Evolutionary conservation across 768 basidiomycete genomes (phyloP).

Genomic region (Grammothele lineata): DNA sequence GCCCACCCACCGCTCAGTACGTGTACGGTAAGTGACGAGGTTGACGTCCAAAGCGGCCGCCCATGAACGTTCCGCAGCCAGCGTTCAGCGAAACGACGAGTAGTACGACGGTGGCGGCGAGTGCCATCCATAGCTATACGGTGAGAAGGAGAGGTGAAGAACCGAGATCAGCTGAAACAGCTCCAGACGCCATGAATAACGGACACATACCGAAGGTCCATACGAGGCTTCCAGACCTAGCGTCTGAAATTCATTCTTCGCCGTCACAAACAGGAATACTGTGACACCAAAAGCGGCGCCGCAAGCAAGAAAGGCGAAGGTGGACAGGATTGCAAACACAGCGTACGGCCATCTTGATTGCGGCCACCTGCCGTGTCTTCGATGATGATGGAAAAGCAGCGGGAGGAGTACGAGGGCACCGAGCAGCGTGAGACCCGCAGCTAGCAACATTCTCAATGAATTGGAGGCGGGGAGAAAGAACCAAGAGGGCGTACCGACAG

Average conservation of each 20-base stretch:
- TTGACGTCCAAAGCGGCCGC: conserved; percentile 19
- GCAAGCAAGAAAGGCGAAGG: conserved; percentile 1
- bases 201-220: conserved; percentile 5
- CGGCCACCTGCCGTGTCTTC: too few relatives aligned
- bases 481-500: conserved; percentile 1
- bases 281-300: conserved; percentile 4
- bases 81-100: conserved; percentile 18
- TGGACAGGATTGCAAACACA: conserved; percentile 1
- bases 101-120: conserved; percentile 17
- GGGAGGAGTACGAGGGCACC: conserved; percentile 1
- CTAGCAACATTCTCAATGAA: background rate
- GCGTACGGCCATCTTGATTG: background rate
- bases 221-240: background rate
- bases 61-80: conserved; percentile 19
- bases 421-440: conserved; percentile 3
- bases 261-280: conserved; percentile 1
- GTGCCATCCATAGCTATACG: conserved; percentile 23
- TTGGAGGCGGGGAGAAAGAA: background rate
- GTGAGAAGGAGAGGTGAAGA: too few relatives aligned
- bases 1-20: conserved; percentile 11
- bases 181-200: background rate
- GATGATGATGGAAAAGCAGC: background rate
- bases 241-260: background rate
- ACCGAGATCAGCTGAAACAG: background rate
- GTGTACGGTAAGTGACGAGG: conserved; percentile 13